Percentiles rank a stretch among this genome's conserved stretches.
These are phyloP conservation scores for Termitomyces sp. DNA, from an alignment of 1,284 basidiomycete species.

Conservation along the genomic window DNA sequence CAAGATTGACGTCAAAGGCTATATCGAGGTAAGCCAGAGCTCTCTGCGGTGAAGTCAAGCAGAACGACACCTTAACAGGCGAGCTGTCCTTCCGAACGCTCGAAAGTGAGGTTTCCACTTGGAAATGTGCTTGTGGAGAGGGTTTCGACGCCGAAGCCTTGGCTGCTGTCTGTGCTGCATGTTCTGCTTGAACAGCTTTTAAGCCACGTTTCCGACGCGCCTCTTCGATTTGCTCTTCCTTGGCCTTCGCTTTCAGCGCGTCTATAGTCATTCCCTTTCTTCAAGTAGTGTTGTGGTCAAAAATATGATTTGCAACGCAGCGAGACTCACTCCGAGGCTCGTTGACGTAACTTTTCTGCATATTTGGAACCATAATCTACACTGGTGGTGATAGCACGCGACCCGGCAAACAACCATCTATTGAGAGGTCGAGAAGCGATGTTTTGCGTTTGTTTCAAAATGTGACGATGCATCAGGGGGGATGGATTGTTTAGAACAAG, in stretches of 20 bases:
- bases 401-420: not conserved
- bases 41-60: not conserved
- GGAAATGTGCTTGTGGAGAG: conserved; percentile 6
- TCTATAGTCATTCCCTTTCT: conserved; percentile 41
- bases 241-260: conserved; percentile 32
- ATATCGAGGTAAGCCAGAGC: conserved; percentile 2
- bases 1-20: conserved; percentile 80
- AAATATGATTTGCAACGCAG: conserved; percentile 12
- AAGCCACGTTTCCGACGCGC: conserved; percentile 22
- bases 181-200: conserved; percentile 12
- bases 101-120: conserved; percentile 13
- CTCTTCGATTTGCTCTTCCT: conserved; percentile 30
- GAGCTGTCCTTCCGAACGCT: conserved; percentile 57
- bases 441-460: conserved; percentile 7
- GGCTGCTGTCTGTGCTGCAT: conserved; percentile 3
- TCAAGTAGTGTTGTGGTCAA: conserved; percentile 8
- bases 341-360: conserved; percentile 29
- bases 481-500: not conserved
- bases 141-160: conserved; percentile 1
- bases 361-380: conserved; percentile 28
- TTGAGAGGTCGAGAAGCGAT: conserved; percentile 1
- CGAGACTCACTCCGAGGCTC: conserved; percentile 30
- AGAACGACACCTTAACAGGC: conserved; percentile 52
- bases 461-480: conserved; percentile 11
- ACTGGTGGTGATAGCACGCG: conserved; percentile 10